Base-by-base conservation (phyloP, 805 yeast genomes). In the Metschnikowia baotianmanensis region DNA sequence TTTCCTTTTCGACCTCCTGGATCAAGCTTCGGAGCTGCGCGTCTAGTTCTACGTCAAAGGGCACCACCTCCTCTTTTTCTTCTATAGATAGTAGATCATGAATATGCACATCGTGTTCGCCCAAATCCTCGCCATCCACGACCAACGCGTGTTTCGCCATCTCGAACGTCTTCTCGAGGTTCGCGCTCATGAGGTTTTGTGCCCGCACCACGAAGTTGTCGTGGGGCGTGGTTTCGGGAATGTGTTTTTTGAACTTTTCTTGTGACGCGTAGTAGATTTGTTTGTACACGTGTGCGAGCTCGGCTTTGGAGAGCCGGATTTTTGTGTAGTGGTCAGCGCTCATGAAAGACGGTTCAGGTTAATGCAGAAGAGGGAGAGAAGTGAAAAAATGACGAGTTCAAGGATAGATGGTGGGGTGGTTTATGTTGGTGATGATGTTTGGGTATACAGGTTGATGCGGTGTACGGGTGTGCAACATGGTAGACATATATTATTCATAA, bases 41-140 rank as follows among this genome's bases (percentile, higher is more conserved):
- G 57, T 83, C 82, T 43, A 84, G 59, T 15, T 73, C 80, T 28
- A 74, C 61, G 54, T 86, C 91, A 58, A 83, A 84, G 1, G 90
- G 88, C 56, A 83, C 93, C 7, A 79, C 71, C 42, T 73, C 73
- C 42, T 65, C 70, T 28, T 30, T 49, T 5, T 67, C 60, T 25
- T 53, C 50, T 27, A 63, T 45, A 17, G 63, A 47, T 7, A 68
- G 45, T 4, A 62, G 30, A 10, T 59, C 62, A 27, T 42, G 47
- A 11, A 62, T 48, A 9, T 49, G 52, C 40, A 12, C 29, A 16
- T 52, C 49, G 10, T 46, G 57, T 1, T 47, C 44, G 5, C 64
- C 51, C 48, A 68, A 55, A 31, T 71, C 72, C 21, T 53, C 55
- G 5, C 86, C 90, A 52, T 80, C 83, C 12, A 87, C 69, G 1